These are phyloP conservation scores for Coemansia sp. DNA, from an alignment of 192 early-diverging fungal species.

Conservation along the genomic window DNA sequence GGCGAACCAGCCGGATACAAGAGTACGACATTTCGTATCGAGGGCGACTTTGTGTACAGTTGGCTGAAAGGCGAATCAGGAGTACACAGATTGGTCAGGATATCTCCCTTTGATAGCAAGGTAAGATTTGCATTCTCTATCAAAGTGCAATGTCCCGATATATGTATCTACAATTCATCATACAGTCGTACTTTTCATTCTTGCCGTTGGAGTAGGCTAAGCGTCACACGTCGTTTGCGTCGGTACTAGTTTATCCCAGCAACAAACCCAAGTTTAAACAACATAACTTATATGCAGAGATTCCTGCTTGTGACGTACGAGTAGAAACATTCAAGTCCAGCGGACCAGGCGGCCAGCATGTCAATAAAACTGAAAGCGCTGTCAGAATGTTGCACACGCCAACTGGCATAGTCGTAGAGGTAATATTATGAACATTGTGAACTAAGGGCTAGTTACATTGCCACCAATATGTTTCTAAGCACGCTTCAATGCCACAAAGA, in stretches of 20 bases:
- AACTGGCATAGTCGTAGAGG: conserved; percentile 69
- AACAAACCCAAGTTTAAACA: conserved; percentile 18
- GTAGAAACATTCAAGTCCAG: conserved; percentile 55
- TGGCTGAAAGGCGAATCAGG: conserved; percentile 68
- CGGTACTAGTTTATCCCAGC: conserved; percentile 20
- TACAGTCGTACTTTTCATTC: conserved; percentile 7
- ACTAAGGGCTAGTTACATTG: neutral
- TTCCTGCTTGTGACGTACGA: conserved; percentile 54
- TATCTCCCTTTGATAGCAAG: conserved; percentile 66
- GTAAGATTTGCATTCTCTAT: conserved; percentile 31
- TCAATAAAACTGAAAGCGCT: conserved; percentile 86
- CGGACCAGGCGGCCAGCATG: conserved; percentile 72
- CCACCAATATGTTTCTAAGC: neutral
- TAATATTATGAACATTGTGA: conserved; percentile 6
- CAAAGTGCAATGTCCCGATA: neutral
- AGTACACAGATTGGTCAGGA: conserved; percentile 68
- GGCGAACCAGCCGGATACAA: conserved; percentile 2
- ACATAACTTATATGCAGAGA: conserved; percentile 25
- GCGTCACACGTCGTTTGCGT: conserved; percentile 64
- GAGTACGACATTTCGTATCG: conserved; percentile 6
- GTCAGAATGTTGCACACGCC: conserved; percentile 86
- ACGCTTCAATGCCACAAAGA: neutral
- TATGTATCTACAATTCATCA: neutral
- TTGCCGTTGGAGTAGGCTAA: conserved; percentile 57
- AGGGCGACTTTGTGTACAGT: conserved; percentile 64